Evolutionary conservation across 2,329 filamentous ascomycete genomes (phyloP), one percentile per base, ranked within the genome.

Genomic region (Trichoderma hamatum): DNA sequence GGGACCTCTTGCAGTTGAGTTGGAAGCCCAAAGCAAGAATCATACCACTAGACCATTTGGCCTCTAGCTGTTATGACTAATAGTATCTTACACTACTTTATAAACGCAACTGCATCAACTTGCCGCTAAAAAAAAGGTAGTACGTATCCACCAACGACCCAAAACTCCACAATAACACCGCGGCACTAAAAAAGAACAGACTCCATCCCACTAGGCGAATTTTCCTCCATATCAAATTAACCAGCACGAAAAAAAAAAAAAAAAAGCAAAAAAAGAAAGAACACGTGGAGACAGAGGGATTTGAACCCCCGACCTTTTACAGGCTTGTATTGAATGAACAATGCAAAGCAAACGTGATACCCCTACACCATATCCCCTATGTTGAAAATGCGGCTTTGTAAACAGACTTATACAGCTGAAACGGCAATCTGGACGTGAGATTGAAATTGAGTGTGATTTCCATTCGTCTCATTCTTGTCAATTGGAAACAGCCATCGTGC

Each of bases 21-120:
- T n/a, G 16, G 26, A 1, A 55, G 54, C 68, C 68, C 68, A 69
- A 69, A 69, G 68, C 68, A 69, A 69, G 68, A 69, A 69, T 69
- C 68, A 69, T 69, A 69, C 68, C 68, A 69, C 68, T 69, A 69
- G 68, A 69, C 68, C 68, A 69, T 69, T 69, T 69, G 68, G 68
- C 68, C 68, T 30, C 59, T 68, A 49, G 28, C 19, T 51, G 10
- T 21, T 19, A 67, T 67, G 63, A 67, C 63, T 67, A 67, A 67
- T 59, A 28, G 0, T 3, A 3, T 6, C 1, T 2, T 34, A 32
- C 5, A 13, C n/a, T 1, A 0, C 1, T 3, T 5, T 56, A 65
- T 65, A 65, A 26, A 16, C 14, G 19, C 39, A 43, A 14, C 11
- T 14, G 1, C 11, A 2, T 16, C 43, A n/a, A 0, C 9, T 3